Percentiles rank a stretch among this genome's conserved stretches.
These are phyloP conservation scores for Trichomonas tenax DNA, from an alignment of 208 protist genomes.

Conservation along the genomic window DNA sequence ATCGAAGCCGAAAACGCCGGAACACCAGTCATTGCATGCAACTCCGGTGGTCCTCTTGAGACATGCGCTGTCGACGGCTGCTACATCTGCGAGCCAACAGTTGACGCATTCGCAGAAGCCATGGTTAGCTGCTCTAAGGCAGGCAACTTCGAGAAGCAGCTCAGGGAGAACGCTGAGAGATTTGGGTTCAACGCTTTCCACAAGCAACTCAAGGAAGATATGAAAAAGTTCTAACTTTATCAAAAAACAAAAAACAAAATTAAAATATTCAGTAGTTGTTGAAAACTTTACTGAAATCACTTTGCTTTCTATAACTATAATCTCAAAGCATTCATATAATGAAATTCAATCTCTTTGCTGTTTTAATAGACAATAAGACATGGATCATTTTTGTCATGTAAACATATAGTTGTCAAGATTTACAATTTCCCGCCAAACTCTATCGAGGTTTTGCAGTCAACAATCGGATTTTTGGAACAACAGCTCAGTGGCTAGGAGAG, in stretches of 20 bases:
- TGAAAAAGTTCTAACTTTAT: neutral
- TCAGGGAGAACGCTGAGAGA: neutral
- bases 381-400: too few relatives aligned
- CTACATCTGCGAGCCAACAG: neutral
- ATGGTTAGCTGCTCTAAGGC: neutral
- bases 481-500: too few relatives aligned
- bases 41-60: conserved; percentile 42
- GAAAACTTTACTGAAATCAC: too few relatives aligned
- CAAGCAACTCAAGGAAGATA: neutral
- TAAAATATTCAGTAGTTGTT: neutral
- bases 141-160: neutral
- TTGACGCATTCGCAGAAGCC: neutral
- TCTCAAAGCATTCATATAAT: too few relatives aligned
- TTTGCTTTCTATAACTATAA: too few relatives aligned
- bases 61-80: conserved; percentile 26
- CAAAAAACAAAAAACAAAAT: neutral
- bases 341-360: too few relatives aligned
- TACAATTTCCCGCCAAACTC: too few relatives aligned
- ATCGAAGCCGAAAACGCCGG: conserved; percentile 44
- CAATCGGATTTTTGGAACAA: too few relatives aligned
- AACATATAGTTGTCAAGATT: too few relatives aligned
- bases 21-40: conserved; percentile 38
- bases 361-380: too few relatives aligned
- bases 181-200: neutral
- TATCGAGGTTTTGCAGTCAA: too few relatives aligned